Percentiles rank a stretch among this genome's conserved stretches.
Evolutionary conservation across 2,329 filamentous ascomycete genomes (phyloP).

Genomic region (Plenodomus biglobosus): DNA sequence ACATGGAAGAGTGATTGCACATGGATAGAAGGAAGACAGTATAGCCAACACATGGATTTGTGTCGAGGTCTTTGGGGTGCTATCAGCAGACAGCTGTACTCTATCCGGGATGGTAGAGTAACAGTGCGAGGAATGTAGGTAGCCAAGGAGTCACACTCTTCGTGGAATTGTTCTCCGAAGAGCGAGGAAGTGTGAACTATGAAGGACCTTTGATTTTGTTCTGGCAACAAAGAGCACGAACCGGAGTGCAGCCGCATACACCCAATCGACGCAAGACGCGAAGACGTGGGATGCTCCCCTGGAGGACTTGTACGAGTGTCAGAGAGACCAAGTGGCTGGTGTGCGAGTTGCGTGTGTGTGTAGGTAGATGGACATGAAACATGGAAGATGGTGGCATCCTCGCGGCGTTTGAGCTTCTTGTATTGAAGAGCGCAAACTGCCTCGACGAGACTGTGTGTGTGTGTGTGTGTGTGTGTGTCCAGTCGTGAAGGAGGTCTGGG

Average conservation of each 20-base stretch:
- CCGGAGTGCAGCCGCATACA: constrained; percentile 47
- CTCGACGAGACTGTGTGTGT: too few relatives aligned
- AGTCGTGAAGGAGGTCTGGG: constrained; percentile 4
- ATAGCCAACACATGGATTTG: too few relatives aligned
- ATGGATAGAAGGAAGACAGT: too few relatives aligned
- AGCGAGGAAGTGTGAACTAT: constrained; percentile 58
- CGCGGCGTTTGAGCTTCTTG: neutral
- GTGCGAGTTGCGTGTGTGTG: constrained; percentile 44
- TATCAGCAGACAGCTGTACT: too few relatives aligned
- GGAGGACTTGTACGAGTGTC: constrained; percentile 50
- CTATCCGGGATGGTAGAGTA: too few relatives aligned
- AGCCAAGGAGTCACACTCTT: constrained; percentile 57
- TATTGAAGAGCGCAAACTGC: neutral
- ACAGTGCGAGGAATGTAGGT: constrained; percentile 46
- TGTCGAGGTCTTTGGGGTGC: too few relatives aligned
- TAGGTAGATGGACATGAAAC: neutral
- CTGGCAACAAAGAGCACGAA: constrained; percentile 51
- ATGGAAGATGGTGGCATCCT: neutral
- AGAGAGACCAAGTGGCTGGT: constrained; percentile 51
- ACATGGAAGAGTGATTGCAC: too few relatives aligned
- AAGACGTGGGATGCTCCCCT: constrained; percentile 48
- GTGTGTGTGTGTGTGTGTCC: too few relatives aligned
- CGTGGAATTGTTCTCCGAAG: constrained; percentile 47
- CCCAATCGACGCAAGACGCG: constrained; percentile 52
- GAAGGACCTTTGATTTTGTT: constrained; percentile 52